Base-by-base conservation (phyloP, 2,329 filamentous ascomycete species). In the Penicillium oxalicum region DNA sequence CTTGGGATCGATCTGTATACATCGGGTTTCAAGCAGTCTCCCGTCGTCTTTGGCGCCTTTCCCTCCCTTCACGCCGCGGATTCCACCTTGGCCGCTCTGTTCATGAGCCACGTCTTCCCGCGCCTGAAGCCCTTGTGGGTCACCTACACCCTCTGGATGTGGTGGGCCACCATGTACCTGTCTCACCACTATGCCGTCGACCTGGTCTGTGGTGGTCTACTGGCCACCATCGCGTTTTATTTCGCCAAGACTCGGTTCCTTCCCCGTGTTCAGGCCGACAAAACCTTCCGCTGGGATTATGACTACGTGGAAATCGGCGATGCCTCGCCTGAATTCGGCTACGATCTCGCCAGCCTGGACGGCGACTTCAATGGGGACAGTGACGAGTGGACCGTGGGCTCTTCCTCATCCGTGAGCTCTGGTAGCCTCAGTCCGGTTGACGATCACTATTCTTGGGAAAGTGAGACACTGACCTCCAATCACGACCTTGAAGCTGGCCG, bases 81-180 rank as follows among this genome's bases (percentile, higher is more conserved):
- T 67, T 90, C 91, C 7, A 91, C 90, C 4, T 78, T 95, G 47
- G 88, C 95, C 69, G 90, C 88, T 24, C 78, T 96, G 12, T 95
- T 96, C 76, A 87, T 97, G 84, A 88, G 86, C 70, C 86, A 94
- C 70, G 84, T 88, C 67, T 96, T 97, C 76, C 91, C 91, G 4
- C 83, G 82, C 52, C 79, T 94, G 57, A 83, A 87, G 57, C 82
- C 85, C 9, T 71, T 93, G 45, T 95, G 94, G 71, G 80, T 91
- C 55, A 77, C 80, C 55, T 97, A 96, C 70, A 86, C 87, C 39
- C 80, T 87, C 65, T 96, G 91, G 91, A 84, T 96, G 62, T 96
- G 90, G 88, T 97, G 91, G 90, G 87, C 91, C 9, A 97, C 91
- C 59, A 95, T 97, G 89, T 96, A 97, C 66, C 81, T 97, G 45